These are phyloP conservation scores for Thraustochytrium sp. DNA, from an alignment of 352 stramenopile genomes.

Conservation along the genomic window DNA sequence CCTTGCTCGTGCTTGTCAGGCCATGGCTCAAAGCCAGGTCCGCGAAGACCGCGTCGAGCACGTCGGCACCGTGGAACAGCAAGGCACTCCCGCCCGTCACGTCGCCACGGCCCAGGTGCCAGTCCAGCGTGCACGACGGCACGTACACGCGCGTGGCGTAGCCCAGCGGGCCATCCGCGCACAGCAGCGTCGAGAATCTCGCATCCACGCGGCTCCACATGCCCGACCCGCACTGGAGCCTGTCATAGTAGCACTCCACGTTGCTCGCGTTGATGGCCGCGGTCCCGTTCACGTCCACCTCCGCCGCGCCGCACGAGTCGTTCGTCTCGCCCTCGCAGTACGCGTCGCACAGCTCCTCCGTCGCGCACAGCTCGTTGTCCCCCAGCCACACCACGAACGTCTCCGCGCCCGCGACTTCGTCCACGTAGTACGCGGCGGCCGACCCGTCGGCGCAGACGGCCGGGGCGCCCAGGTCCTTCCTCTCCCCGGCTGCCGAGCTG, in stretches of 20 bases:
- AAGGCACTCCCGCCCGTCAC: not conserved
- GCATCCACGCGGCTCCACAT: conserved; percentile 12
- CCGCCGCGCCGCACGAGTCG: not conserved
- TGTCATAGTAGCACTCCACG: conserved; percentile 7
- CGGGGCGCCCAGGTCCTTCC: too few relatives aligned
- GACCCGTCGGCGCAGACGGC: not conserved
- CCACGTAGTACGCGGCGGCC: not conserved
- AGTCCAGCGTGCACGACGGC: conserved; percentile 36
- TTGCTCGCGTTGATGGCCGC: not conserved
- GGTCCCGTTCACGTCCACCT: not conserved
- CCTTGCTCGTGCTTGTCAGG: not conserved
- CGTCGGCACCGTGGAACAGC: not conserved
- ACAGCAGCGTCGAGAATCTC: conserved; percentile 1
- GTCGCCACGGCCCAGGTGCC: not conserved
- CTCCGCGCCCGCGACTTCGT: not conserved
- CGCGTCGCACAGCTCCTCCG: conserved; percentile 1
- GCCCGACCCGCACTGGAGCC: not conserved
- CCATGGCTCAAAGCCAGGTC: not conserved
- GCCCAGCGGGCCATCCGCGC: not conserved
- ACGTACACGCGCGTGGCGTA: not conserved
- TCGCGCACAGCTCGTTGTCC: conserved; percentile 25
- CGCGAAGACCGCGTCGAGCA: conserved; percentile 1
- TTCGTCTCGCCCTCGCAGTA: not conserved
- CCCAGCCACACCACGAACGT: conserved; percentile 27
- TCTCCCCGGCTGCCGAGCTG: too few relatives aligned